These are phyloP conservation scores for Boletus eberwhitei DNA, from an alignment of 768 basidiomycete genomes.

Conservation along the genomic window DNA sequence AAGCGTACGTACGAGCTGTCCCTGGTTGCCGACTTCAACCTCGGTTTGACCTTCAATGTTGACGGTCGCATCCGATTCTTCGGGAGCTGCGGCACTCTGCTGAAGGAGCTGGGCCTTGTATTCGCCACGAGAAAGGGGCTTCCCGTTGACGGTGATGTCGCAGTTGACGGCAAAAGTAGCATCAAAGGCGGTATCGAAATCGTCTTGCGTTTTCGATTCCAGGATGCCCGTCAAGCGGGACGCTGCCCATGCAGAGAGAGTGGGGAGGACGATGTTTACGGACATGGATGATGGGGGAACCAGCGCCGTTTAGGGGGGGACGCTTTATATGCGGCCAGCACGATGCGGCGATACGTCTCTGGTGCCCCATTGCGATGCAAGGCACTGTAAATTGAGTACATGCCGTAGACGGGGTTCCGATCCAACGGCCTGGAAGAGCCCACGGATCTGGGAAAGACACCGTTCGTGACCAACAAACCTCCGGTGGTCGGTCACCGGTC, in stretches of 20 bases:
- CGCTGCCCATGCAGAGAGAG: conserved; percentile 43
- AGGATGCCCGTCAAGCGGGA: conserved; percentile 37
- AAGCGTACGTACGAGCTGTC: conserved; percentile 22
- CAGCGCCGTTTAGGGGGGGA: neutral
- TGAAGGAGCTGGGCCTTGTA: conserved; percentile 38
- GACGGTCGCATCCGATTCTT: conserved; percentile 17
- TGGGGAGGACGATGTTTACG: conserved; percentile 34
- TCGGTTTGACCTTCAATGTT: conserved; percentile 27
- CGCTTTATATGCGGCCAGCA: conserved; percentile 9
- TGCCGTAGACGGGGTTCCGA: neutral
- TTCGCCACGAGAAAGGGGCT: conserved; percentile 34
- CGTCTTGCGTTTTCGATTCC: conserved; percentile 34
- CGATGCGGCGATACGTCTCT: neutral
- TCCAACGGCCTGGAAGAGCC: no score
- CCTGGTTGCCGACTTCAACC: conserved; percentile 24
- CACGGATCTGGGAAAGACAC: neutral
- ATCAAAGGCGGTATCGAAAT: conserved; percentile 40
- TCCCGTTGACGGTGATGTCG: conserved; percentile 41
- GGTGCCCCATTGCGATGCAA: neutral
- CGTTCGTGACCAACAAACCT: neutral
- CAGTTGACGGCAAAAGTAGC: conserved; percentile 37
- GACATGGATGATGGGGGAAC: conserved; percentile 17
- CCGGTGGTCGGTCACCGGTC: neutral
- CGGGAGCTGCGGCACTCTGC: conserved; percentile 23
- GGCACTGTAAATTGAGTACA: neutral